Conservation (phyloP, 257 asterid species). For the Solanum neorickii region DNA sequence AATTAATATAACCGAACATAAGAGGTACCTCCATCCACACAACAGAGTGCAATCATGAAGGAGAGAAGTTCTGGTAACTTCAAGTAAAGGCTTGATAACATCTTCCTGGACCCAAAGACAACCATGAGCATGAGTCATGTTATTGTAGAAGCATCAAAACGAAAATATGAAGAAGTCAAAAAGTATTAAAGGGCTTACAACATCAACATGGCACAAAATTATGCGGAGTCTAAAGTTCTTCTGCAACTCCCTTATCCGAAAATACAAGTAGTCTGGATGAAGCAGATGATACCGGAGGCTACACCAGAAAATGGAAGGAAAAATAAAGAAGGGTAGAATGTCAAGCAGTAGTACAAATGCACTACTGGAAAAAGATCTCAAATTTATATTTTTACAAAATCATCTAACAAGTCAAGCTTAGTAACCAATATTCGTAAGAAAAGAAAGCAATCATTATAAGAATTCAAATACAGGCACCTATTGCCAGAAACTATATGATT, state of each 20-base stretch:
- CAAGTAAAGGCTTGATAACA: slow-evolving; percentile 84
- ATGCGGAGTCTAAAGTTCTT: slow-evolving; percentile 85
- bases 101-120: slow-evolving; percentile 62
- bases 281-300: slow-evolving; percentile 94
- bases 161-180: neutral
- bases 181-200: slow-evolving; percentile 34
- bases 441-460: neutral
- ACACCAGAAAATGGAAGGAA: slow-evolving; percentile 11
- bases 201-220: slow-evolving; percentile 93
- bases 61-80: slow-evolving; percentile 89
- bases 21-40: slow-evolving; percentile 82
- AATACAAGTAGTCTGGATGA: slow-evolving; percentile 96
- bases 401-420: neutral
- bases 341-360: neutral
- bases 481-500: neutral
- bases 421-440: neutral
- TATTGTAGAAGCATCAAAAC: neutral
- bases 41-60: slow-evolving; percentile 97
- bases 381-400: neutral
- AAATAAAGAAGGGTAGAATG: neutral
- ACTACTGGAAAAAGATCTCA: neutral
- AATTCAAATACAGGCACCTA: neutral
- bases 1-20: neutral
- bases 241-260: slow-evolving; percentile 87
- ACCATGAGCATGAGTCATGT: neutral